Base-by-base conservation (phyloP, 2,329 filamentous ascomycete genomes). In the Phoma sp. region DNA sequence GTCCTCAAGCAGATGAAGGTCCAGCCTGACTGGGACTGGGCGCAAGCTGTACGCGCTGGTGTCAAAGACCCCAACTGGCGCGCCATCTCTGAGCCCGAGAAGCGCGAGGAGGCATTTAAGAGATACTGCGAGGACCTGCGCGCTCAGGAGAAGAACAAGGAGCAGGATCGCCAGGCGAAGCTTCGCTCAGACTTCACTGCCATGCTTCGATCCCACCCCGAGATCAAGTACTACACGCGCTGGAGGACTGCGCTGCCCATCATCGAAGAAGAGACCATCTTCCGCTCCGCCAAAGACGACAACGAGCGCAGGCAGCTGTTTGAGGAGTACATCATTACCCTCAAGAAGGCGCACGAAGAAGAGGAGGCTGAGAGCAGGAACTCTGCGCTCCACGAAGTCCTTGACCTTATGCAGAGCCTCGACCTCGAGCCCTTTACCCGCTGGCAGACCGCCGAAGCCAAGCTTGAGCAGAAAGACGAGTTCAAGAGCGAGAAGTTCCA, bases 191-290 rank as follows among this genome's bases (percentile, higher is more conserved):
- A 98, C 81, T 99, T 99, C 76, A 89, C 90, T 64, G 93, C 88
- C 49, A 99, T 99, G 95, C 84, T 99, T 63, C 92, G 89, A 77
- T 93, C 92, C 62, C 93, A 99, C 75, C 92, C 93, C 57, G 95
- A 99, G 76, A 98, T 99, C 76, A 95, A 93, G 76, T 87, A 97
- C 74, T 97, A 96, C 76, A 97, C 93, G 34, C 89, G 92, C 57
- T 99, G 95, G 95, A 96, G 92, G 83, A 97, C 92, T 14, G 95
- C 93, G 47, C 88, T 91, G 42, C 92, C 92, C 9, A 96, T 97
- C 61, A 92, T 99, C 59, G 92, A 98, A 76, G 90, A 90, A 42
- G 95, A 99, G 80, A 95, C 92, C 40, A 95, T 96, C 55, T 99
- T 98, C 79, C 89, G 92, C 66, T 93, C 92, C 25, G 93, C 93